A percentile compares a stretch with the other conserved stretches of the same genome.
phyloP scores from a whole-genome alignment of 192 early-diverging fungal genomes.

The Podila horticola region DNA sequence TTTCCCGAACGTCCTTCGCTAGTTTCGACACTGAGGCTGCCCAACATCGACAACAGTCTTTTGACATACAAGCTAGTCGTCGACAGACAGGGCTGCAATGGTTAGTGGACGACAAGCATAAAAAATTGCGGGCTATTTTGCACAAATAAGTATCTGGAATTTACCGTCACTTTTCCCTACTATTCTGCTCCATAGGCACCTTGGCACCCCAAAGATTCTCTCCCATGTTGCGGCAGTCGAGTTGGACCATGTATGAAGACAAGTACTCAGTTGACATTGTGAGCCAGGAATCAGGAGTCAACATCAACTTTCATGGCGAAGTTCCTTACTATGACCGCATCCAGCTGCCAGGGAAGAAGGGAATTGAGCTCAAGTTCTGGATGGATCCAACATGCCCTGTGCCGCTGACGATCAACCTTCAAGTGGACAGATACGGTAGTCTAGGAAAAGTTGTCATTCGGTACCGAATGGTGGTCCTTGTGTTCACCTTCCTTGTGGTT shows the following conservation, averaged over 20 bases:
- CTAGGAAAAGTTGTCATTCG: constrained; percentile 76
- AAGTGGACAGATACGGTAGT: constrained; percentile 77
- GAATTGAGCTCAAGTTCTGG: constrained; percentile 63
- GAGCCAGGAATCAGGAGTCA: constrained; percentile 19
- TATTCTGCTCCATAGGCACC: neutral
- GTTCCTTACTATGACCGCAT: constrained; percentile 54
- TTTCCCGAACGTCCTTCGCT: constrained; percentile 50
- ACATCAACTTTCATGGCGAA: constrained; percentile 65
- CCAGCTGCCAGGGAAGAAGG: constrained; percentile 44
- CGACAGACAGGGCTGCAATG: constrained; percentile 48
- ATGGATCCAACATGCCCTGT: constrained; percentile 64
- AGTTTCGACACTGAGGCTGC: constrained; percentile 59
- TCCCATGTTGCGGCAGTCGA: constrained; percentile 63
- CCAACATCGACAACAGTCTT: constrained; percentile 63
- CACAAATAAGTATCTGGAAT: too few species aligned
- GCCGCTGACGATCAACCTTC: constrained; percentile 61
- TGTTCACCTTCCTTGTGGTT: constrained; percentile 74
- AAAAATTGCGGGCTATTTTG: neutral
- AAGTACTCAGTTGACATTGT: constrained; percentile 61
- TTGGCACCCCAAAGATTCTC: constrained; percentile 51
- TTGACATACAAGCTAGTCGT: constrained; percentile 63
- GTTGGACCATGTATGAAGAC: constrained; percentile 66
- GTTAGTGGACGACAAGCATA: constrained; percentile 15
- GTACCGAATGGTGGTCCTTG: constrained; percentile 75
- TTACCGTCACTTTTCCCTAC: neutral